Conservation (phyloP, 106 monocot genomes). For the Ottelia alismoides region DNA sequence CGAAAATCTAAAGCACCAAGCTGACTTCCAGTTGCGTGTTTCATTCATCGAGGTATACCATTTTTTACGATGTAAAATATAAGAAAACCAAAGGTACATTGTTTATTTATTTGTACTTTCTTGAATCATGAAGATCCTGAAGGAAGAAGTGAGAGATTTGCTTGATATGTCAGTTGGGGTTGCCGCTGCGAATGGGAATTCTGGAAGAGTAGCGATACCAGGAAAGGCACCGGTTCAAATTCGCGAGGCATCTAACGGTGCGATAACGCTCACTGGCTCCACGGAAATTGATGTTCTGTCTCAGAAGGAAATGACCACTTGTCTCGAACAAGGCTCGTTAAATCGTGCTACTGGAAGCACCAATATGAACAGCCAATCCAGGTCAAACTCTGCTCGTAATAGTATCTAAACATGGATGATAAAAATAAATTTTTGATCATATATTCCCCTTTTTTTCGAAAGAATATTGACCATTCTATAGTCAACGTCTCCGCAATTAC, state of each 20-base stretch:
- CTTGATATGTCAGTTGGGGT: conserved; percentile 56
- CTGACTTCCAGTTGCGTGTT: conserved; percentile 86
- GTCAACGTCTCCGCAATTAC: too few species aligned
- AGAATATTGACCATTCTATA: too few species aligned
- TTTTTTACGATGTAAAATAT: too few species aligned
- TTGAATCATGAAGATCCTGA: conserved; percentile 59
- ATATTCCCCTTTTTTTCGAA: neutral
- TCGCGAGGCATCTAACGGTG: conserved; percentile 93
- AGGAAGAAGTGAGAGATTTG: conserved; percentile 98
- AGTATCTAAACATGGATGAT: neutral
- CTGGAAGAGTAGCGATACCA: conserved; percentile 40
- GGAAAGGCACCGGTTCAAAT: conserved; percentile 92
- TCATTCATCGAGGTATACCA: conserved; percentile 88
- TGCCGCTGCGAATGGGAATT: conserved; percentile 52
- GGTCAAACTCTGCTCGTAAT: conserved; percentile 24
- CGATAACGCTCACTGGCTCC: conserved; percentile 86
- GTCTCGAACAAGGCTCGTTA: conserved; percentile 80
- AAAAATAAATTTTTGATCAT: neutral
- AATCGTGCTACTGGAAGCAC: conserved; percentile 98
- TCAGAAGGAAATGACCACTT: conserved; percentile 82
- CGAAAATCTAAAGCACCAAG: conserved; percentile 54
- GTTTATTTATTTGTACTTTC: neutral
- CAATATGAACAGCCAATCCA: conserved; percentile 99
- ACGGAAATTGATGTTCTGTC: conserved; percentile 83
- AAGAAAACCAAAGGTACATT: neutral